Evolutionary conservation across 108 stramenopile species (phyloP).

Genomic region (Bacterosira constricta): DNA sequence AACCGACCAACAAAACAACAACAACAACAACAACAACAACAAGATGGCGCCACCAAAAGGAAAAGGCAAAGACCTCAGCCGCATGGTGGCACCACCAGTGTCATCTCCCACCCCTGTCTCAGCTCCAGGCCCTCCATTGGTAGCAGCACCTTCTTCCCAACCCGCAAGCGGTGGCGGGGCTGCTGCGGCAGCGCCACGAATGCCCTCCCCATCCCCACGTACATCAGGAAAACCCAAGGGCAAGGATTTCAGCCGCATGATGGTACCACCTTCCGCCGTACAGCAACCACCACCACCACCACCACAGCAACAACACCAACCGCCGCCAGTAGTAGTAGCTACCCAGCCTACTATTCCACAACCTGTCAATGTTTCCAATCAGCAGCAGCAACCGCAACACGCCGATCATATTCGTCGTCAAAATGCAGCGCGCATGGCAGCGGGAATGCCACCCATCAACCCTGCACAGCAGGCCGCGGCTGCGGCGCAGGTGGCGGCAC

Average conservation of each 20-base stretch:
- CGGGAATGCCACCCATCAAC: constrained; percentile 6
- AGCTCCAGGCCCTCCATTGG: neutral
- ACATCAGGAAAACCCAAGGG: constrained; percentile 69
- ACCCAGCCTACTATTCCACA: neutral
- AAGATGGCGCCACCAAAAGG: constrained; percentile 19
- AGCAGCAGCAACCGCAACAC: neutral
- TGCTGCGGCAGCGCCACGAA: neutral
- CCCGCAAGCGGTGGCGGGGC: constrained; percentile 1
- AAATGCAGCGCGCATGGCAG: constrained; percentile 17
- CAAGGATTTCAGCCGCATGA: constrained; percentile 83
- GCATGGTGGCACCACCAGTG: constrained; percentile 29
- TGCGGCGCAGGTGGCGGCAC: neutral
- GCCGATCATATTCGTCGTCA: constrained; percentile 14
- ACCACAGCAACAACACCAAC: neutral
- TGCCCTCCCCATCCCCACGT: constrained; percentile 3
- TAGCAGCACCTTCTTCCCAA: constrained; percentile 6
- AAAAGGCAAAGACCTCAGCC: constrained; percentile 43
- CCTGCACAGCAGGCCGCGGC: neutral
- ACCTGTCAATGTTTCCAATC: too few species aligned
- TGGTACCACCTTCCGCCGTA: constrained; percentile 10
- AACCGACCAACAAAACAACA: neutral
- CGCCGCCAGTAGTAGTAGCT: neutral
- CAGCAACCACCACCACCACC: neutral
- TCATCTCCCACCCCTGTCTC: constrained; percentile 3
- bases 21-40: neutral